phyloP scores from a whole-genome alignment of 2,329 filamentous ascomycete species.

The Penicillium sp. region DNA sequence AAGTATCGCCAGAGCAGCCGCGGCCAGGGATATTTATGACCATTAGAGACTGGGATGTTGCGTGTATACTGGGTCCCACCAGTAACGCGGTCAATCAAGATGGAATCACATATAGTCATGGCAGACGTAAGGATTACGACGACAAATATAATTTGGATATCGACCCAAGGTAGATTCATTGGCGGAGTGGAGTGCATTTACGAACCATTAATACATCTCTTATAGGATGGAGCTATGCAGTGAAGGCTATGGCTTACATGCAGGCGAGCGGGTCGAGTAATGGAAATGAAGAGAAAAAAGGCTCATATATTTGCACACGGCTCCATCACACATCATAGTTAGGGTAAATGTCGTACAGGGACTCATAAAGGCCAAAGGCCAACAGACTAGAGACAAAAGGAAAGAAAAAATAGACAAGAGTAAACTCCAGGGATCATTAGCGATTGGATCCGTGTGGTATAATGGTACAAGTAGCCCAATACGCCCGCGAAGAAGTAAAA shows the following conservation, averaged over 20 bases:
- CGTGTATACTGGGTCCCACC: background rate
- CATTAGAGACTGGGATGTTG: background rate
- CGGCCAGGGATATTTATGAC: background rate
- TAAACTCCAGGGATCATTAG: conserved; percentile 19
- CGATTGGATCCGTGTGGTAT: conserved; percentile 25
- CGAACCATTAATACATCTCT: background rate
- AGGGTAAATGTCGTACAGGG: conserved; percentile 1
- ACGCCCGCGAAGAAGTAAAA: conserved; percentile 11
- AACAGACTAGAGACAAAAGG: background rate
- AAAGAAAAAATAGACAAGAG: background rate
- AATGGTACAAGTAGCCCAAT: conserved; percentile 20
- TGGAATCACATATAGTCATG: background rate
- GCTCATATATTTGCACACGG: background rate
- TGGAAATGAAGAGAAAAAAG: background rate
- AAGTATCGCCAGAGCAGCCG: background rate
- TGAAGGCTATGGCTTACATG: background rate
- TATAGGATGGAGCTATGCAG: background rate
- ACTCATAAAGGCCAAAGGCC: background rate
- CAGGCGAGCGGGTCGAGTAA: background rate
- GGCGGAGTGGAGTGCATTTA: background rate
- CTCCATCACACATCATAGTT: background rate
- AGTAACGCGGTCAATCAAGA: background rate
- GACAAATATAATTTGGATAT: background rate
- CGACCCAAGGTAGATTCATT: too few relatives aligned
- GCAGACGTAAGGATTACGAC: background rate